Conservation (phyloP, 352 stramenopile species). For the Globisporangium nunn region DNA sequence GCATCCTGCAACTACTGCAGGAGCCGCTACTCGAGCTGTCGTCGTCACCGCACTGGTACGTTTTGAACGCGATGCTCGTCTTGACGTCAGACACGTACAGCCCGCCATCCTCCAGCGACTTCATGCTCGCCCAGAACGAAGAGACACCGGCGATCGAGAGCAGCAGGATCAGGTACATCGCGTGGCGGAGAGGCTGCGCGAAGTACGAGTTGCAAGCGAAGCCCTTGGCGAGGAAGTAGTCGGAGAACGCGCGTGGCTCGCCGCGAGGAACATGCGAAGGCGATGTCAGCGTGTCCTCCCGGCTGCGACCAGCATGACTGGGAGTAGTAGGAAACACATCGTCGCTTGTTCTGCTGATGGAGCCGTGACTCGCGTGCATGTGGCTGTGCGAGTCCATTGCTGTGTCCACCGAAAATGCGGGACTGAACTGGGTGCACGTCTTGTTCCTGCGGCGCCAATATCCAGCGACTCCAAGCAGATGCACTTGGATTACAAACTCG, state of each 20-base stretch:
- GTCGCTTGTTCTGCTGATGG: too few relatives aligned
- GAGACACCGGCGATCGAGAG: constrained; percentile 39
- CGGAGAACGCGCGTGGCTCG: constrained; percentile 29
- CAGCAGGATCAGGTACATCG: constrained; percentile 31
- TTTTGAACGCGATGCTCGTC: constrained; percentile 37
- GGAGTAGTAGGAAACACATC: constrained; percentile 13
- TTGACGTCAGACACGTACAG: constrained; percentile 37
- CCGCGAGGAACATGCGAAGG: constrained; percentile 12
- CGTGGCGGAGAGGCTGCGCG: constrained; percentile 46
- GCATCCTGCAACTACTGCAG: constrained; percentile 50
- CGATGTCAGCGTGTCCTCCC: constrained; percentile 6
- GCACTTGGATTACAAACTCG: too few relatives aligned
- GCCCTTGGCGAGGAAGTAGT: constrained; percentile 32
- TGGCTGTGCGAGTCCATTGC: too few relatives aligned
- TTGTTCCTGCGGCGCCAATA: too few relatives aligned
- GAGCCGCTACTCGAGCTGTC: constrained; percentile 11
- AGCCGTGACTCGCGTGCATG: too few relatives aligned
- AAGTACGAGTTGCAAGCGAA: constrained; percentile 81
- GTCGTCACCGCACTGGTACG: constrained; percentile 15
- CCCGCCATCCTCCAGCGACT: constrained; percentile 30
- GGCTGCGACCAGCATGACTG: too few relatives aligned
- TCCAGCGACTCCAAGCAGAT: too few relatives aligned
- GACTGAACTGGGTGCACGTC: too few relatives aligned
- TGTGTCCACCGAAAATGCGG: too few relatives aligned
- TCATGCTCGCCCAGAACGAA: constrained; percentile 29